Conservation (phyloP, 2,329 filamentous ascomycete species). For the Leptodontidium sp. region DNA sequence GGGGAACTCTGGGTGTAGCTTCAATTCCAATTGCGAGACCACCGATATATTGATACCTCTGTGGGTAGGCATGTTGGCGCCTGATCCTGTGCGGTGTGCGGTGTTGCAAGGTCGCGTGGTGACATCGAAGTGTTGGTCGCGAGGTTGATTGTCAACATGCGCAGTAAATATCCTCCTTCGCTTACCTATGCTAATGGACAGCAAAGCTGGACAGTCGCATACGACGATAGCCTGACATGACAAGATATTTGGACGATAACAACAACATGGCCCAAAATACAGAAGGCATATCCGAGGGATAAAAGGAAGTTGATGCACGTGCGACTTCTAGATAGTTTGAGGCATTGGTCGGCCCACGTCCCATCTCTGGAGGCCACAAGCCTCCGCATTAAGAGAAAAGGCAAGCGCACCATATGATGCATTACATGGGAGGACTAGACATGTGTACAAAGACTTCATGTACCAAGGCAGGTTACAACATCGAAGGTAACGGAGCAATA, state of each 20-base stretch:
- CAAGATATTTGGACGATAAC: not conserved
- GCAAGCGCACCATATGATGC: too few relatives aligned
- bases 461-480: too few relatives aligned
- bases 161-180: constrained; percentile 8
- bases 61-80: constrained; percentile 41
- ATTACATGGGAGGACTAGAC: too few relatives aligned
- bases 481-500: not conserved
- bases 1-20: constrained; percentile 60
- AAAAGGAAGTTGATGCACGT: too few relatives aligned
- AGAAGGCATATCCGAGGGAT: too few relatives aligned
- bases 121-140: not conserved
- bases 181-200: not conserved
- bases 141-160: not conserved
- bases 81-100: constrained; percentile 1
- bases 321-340: too few relatives aligned
- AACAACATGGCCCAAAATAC: too few relatives aligned
- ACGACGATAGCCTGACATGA: not conserved
- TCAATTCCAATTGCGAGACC: constrained; percentile 41
- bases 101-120: not conserved
- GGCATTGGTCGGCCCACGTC: too few relatives aligned
- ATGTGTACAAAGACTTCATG: too few relatives aligned
- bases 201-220: not conserved
- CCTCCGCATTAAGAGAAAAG: too few relatives aligned
- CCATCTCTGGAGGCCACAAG: too few relatives aligned
- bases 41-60: constrained; percentile 43